These are phyloP conservation scores for Phytophthora ohioensis DNA, from an alignment of 352 stramenopile species.

Conservation along the genomic window DNA sequence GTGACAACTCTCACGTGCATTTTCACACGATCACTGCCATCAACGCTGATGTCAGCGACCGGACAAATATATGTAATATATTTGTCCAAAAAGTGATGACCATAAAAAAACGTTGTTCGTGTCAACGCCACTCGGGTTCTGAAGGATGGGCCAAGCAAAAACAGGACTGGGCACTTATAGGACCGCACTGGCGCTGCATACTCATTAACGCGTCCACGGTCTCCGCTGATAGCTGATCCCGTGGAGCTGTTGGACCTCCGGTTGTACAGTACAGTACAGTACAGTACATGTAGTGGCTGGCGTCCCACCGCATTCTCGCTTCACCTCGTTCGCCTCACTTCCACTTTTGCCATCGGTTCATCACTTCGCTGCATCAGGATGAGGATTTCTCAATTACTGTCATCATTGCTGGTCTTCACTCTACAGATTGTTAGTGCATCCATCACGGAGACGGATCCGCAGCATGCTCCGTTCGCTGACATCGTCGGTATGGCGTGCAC, in stretches of 20 bases:
- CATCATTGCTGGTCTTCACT: neutral
- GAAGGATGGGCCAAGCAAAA: too few species aligned
- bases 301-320: neutral
- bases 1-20: too few species aligned
- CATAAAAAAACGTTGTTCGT: too few species aligned
- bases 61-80: too few species aligned
- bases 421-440: neutral
- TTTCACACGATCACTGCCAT: too few species aligned
- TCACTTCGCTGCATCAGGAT: neutral
- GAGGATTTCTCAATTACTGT: neutral
- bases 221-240: neutral
- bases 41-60: too few species aligned
- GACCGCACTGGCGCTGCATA: too few species aligned
- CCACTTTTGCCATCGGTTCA: neutral
- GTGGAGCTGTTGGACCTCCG: neutral
- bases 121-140: too few species aligned
- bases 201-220: too few species aligned
- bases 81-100: too few species aligned
- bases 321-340: neutral
- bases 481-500: slow-evolving; percentile 53
- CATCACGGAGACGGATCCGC: slow-evolving; percentile 4
- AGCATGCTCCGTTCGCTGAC: slow-evolving; percentile 38
- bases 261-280: neutral
- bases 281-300: neutral
- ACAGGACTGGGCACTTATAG: too few species aligned